A percentile compares a stretch with the other conserved stretches of the same genome.
These are phyloP conservation scores for Citrus glauca DNA, from an alignment of 345 rosid genomes.

Conservation along the genomic window DNA sequence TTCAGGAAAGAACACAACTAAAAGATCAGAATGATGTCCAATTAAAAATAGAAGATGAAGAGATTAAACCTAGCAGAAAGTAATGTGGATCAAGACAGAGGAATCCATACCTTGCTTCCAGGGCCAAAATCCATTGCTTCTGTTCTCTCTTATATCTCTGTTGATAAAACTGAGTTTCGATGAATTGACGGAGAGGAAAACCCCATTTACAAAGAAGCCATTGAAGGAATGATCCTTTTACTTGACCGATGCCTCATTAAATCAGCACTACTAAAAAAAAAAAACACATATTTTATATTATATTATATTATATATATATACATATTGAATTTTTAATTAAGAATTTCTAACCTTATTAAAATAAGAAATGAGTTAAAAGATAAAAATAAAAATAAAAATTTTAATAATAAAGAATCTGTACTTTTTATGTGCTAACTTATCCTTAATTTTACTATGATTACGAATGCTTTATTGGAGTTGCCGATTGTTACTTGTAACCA, in stretches of 20 bases:
- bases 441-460: no score
- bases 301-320: no score
- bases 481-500: no score
- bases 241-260: background rate
- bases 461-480: no score
- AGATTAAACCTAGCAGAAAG: background rate
- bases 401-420: no score
- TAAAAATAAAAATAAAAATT: no score
- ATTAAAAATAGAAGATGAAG: background rate
- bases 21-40: background rate
- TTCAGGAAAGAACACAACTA: background rate
- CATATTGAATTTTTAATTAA: no score
- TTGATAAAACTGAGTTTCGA: background rate
- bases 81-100: background rate
- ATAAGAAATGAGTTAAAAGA: no score
- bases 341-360: no score
- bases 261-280: background rate
- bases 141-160: background rate
- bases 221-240: background rate
- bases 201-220: background rate
- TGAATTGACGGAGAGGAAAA: background rate
- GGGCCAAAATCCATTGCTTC: conserved; percentile 29
- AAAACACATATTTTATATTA: no score
- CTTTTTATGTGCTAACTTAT: no score
- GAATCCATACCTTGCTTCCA: conserved; percentile 27